Percentiles rank a stretch among this genome's conserved stretches.
These are phyloP conservation scores for Arabis hirsuta DNA, from an alignment of 345 rosid species.

Conservation along the genomic window DNA sequence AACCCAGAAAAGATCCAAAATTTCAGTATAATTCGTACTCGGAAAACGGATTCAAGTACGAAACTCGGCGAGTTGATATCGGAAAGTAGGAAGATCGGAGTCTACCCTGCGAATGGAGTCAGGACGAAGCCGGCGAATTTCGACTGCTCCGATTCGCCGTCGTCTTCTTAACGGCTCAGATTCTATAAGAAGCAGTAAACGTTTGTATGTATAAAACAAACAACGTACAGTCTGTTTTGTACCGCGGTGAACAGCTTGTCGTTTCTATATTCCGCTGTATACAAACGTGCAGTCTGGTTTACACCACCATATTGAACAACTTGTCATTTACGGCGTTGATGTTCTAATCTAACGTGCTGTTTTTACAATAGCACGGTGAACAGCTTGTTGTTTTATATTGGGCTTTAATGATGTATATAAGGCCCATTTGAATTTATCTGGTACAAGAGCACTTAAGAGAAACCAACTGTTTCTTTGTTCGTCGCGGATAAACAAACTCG, in stretches of 20 bases:
- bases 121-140: background rate
- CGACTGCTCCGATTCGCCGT: background rate
- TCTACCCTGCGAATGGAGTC: background rate
- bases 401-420: background rate
- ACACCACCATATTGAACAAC: background rate
- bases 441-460: background rate
- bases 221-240: background rate
- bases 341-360: background rate
- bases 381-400: conserved; percentile 7
- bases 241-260: background rate
- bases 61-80: background rate
- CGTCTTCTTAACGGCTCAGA: background rate
- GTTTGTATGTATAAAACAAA: background rate
- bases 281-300: background rate
- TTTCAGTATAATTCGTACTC: background rate
- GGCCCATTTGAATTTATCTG: conserved; percentile 4
- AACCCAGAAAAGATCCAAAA: background rate
- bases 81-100: no score
- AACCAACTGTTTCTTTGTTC: background rate
- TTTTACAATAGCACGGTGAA: background rate
- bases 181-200: background rate
- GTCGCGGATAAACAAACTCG: conserved; percentile 12
- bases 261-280: background rate
- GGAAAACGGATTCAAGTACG: background rate
- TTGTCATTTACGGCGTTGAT: background rate